Base-by-base conservation (phyloP, 805 yeast genomes). In the Starmerella vaccinii region DNA sequence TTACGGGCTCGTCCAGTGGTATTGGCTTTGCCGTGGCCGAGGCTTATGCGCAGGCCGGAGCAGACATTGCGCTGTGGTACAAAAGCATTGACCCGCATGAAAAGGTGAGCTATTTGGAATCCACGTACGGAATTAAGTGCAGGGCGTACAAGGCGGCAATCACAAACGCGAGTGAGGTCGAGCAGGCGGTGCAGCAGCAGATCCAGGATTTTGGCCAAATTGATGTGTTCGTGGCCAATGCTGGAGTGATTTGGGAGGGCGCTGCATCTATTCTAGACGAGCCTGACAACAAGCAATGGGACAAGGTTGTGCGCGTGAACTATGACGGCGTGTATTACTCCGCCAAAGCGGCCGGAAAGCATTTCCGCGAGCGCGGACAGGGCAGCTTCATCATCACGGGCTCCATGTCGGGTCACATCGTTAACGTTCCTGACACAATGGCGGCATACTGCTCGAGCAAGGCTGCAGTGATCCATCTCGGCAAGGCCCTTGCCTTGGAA, bases 11-110 rank as follows among this genome's bases (percentile, higher is more conserved):
- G n/a, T 80, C 89, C 16, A 75, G 82, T 41, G 95, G 95, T 30
- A 85, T 86, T 58, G 95, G 95, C 13, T 77, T 67, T 58, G 85
- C 84, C 4, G 84, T 84, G 19, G 94, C 94, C 39, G 84, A 80
- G 64, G 89, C 87, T 2, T 84, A 72, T 59, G 84, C 88, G 42
- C 90, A 85, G 68, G 90, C 94, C 2, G 95, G 95, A 47, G 95
- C 95, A 12, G 83, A 82, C 26, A 76, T 87, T 27, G 85, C 85
- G 41, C 69, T 81, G 56, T 78, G 83, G 78, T 78, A 75, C 70
- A 77, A 76, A 64, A 71, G 78, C 47, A 72, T 72, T 56, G 77
- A 82, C 16, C 76, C 83, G n/a, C 78, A 75, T 50, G 81, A 75
- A 48, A 76, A 76, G 59, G 87, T 86, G 15, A 71, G 71, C 59